phyloP scores from a whole-genome alignment of 1,284 basidiomycete genomes.

The Tausonia pullulans region DNA sequence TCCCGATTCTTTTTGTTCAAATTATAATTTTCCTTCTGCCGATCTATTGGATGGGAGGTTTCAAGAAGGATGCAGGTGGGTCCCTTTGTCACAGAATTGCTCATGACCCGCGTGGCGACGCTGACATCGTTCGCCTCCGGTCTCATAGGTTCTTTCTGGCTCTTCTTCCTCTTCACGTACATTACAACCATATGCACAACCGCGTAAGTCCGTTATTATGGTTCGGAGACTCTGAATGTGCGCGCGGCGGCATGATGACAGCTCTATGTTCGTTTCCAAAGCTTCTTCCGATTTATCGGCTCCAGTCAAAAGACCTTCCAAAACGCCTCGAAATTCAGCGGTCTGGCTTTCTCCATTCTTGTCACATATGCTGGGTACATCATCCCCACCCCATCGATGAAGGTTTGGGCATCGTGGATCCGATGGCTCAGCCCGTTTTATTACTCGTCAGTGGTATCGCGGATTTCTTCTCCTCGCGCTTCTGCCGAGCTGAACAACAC shows the following conservation, averaged over 20 bases:
- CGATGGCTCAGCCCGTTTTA: conserved; percentile 3
- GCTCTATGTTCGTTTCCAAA: too few relatives aligned
- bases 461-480: too few relatives aligned
- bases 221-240: too few relatives aligned
- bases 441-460: background rate
- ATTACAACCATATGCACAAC: conserved; percentile 24
- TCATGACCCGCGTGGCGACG: background rate
- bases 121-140: background rate
- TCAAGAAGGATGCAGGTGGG: conserved; percentile 29
- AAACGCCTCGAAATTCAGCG: conserved; percentile 26
- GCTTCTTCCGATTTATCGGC: conserved; percentile 30
- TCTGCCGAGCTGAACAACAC: too few relatives aligned
- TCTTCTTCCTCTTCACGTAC: conserved; percentile 23
- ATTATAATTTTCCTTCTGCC: conserved; percentile 37
- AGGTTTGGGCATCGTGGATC: background rate
- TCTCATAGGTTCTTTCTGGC: background rate
- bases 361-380: conserved; percentile 6
- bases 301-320: conserved; percentile 30
- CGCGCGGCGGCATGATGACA: too few relatives aligned
- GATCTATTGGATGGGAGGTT: conserved; percentile 30
- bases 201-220: background rate
- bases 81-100: conserved; percentile 23
- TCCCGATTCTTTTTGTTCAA: conserved; percentile 50
- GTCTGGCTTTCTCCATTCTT: background rate
- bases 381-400: background rate